Evolutionary conservation across 768 basidiomycete genomes (phyloP).

Genomic region (Strobilomyces echinocephalus): DNA sequence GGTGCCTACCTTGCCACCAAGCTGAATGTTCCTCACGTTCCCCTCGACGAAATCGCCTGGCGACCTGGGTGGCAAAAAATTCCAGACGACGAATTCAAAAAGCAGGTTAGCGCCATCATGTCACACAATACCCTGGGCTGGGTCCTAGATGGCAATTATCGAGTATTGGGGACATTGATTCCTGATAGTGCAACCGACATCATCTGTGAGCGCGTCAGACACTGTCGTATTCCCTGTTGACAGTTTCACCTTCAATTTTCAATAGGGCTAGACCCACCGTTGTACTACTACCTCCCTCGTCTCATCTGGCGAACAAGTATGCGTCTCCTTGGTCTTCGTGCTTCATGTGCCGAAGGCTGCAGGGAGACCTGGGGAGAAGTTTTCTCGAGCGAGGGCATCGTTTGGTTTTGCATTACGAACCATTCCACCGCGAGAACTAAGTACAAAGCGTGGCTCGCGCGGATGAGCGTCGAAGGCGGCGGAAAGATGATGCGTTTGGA

Average conservation of each 20-base stretch:
- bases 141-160: constrained; percentile 52
- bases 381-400: constrained; percentile 47
- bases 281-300: constrained; percentile 57
- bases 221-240: neutral
- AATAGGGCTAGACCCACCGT: constrained; percentile 65
- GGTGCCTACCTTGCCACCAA: constrained; percentile 38
- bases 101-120: constrained; percentile 19
- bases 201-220: constrained; percentile 40
- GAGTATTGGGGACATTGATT: constrained; percentile 29
- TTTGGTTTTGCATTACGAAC: constrained; percentile 44
- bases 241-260: neutral
- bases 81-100: constrained; percentile 25
- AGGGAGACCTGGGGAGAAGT: constrained; percentile 35
- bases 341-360: constrained; percentile 49
- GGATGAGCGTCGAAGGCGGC: constrained; percentile 25
- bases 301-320: constrained; percentile 49
- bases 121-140: constrained; percentile 38
- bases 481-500: constrained; percentile 46
- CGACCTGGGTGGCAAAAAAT: constrained; percentile 42
- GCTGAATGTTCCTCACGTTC: constrained; percentile 42
- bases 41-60: constrained; percentile 48
- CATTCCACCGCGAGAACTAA: constrained; percentile 28
- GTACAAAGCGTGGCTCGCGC: constrained; percentile 16
- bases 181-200: constrained; percentile 43
- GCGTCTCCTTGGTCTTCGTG: constrained; percentile 34